Percentiles rank a stretch among this genome's conserved stretches.
Evolutionary conservation across 1,139 yeast species (phyloP).

Genomic region (Geotrichum macrosporum): DNA sequence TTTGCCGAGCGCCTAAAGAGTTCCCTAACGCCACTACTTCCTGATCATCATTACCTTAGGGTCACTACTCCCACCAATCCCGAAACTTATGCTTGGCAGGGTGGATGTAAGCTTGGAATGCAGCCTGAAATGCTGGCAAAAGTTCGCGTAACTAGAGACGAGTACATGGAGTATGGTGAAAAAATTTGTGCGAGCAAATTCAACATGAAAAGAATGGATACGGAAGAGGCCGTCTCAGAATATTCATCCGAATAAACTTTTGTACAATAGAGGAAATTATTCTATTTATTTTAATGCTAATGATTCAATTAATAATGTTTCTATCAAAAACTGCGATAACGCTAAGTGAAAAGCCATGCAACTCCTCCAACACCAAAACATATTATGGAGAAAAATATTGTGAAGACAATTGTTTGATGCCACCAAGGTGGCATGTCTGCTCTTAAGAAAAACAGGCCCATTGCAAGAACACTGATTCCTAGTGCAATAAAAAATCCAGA

Average conservation of each 20-base stretch:
- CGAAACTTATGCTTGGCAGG: constrained; percentile 50
- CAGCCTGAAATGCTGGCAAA: constrained; percentile 49
- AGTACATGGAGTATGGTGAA: constrained; percentile 84
- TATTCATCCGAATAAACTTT: constrained; percentile 1
- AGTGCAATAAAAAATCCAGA: constrained; percentile 40
- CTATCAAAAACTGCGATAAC: neutral
- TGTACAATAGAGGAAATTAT: neutral
- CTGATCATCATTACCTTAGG: constrained; percentile 42
- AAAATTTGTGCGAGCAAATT: constrained; percentile 29
- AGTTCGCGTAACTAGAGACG: constrained; percentile 65
- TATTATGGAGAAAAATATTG: constrained; percentile 41
- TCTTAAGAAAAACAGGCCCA: constrained; percentile 43
- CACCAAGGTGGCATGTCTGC: constrained; percentile 40
- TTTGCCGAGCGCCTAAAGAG: constrained; percentile 52
- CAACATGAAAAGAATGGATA: constrained; percentile 17
- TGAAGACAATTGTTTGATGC: constrained; percentile 42
- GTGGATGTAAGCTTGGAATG: constrained; percentile 52
- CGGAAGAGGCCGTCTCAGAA: constrained; percentile 5
- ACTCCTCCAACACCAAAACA: constrained; percentile 48
- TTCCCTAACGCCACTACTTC: constrained; percentile 38
- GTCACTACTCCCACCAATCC: constrained; percentile 47
- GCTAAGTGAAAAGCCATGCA: constrained; percentile 32
- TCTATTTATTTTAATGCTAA: neutral
- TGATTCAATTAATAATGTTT: neutral
- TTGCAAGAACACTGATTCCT: constrained; percentile 38